Evolutionary conservation across 306 rosid species (phyloP), one percentile per base, ranked within the genome.

Genomic region (Prunus padus): DNA sequence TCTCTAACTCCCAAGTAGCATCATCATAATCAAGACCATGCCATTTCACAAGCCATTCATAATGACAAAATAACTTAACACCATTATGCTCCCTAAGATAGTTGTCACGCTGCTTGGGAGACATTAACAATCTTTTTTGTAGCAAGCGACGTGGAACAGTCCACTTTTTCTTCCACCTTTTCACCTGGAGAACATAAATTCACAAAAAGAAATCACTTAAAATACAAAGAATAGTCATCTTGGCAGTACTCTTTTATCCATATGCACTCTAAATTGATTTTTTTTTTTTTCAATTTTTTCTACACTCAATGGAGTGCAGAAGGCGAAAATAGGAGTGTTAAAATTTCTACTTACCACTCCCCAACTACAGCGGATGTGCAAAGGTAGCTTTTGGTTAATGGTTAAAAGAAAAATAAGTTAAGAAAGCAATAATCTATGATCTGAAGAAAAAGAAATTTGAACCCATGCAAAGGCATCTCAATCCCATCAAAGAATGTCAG

Each of bases 31-130:
- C 88, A 77, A 88, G 89, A 71, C 91, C 87, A 57, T 66, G 74
- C 96, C 93, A 91, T 70, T 91, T 87, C 75, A 91, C 96, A 85
- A 88, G 91, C 93, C 93, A 88, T 72, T 88, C 91, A 33, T 68
- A 69, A 46, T 70, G 73, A 72, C 86, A 69, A 65, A 73, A 77
- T 62, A 79, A 69, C 45, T 75, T 61, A 70, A 77, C 78, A 63
- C 77, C 85, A 69, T 69, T 80, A 69, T 75, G 75, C 56, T 81
- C 81, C 69, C 62, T 20, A 10, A 23, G 46, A 78, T 63, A 50
- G 71, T 79, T 77, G 63, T 79, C 75, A 75, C 25, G 70, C 72
- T 84, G 78, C 75, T 69, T 47, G 64, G 82, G 33, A 70, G 77
- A 79, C 59, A 68, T 37, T 74, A 83, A 65, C 42, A 62, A 79